Base-by-base conservation (phyloP, 306 rosid genomes). In the Coriaria nepalensis region DNA sequence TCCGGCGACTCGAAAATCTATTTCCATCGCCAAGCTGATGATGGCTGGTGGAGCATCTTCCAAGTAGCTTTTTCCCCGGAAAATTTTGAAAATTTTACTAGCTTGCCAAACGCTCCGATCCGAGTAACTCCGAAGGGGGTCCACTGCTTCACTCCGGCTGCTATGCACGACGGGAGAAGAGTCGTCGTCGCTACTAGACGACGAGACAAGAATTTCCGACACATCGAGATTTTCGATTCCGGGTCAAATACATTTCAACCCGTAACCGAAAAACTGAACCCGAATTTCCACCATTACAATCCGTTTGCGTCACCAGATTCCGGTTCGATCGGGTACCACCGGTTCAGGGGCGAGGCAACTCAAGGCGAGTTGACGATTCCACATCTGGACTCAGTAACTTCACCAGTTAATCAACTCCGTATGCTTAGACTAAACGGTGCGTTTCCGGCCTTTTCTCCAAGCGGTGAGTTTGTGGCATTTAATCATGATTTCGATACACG, bases 11-110 rank as follows among this genome's bases (percentile, higher is more conserved):
- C 77, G 0, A 68, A 65, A 0, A 9, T 88, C n/a, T 88, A 70
- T 64, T 88, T 81, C 29, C 97, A 88, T 40, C 67, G 75, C 29
- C 52, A 46, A 40, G 81, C 79, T 0, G 78, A 80, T 0, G 86
- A 83, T 34, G 93, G 90, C 1, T 88, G 97, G 90, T 81, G 86
- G 97, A 78, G 93, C 82, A 72, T 88, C 37, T 88, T 65, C 37
- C 72, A 71, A 13, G 66, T 68, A 0, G 81, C 78, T 6, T 56
- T 78, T 12, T 41, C 57, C 0, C n/a, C n/a, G n/a, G 74, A 55
- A 46, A 52, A 53, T 41, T 15, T 59, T 0, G 60, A 65, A 0
- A 35, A 37, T 6, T 35, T n/a, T n/a, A n/a, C 59, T 0, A 53
- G 13, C 0, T 43, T 52, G 4, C 62, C 69, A 15, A 11, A 40